Base-by-base conservation (phyloP, 257 asterid species). In the Plantago ovata region DNA sequence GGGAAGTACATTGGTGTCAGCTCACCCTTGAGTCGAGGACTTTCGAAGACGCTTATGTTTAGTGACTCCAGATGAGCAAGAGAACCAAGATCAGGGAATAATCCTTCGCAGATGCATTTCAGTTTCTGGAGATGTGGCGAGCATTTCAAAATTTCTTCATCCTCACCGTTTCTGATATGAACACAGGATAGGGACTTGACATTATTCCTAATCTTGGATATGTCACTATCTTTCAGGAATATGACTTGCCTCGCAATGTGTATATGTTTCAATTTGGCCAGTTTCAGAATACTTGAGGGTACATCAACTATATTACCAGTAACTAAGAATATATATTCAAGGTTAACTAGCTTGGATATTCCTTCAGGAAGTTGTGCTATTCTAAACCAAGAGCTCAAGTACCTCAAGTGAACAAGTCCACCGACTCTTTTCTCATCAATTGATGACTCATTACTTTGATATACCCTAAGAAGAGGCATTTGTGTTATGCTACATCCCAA, bases 251-350 rank as follows among this genome's bases (percentile, higher is more conserved):
- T 5, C 7, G 7, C 10, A n/a, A 61, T 45, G 52, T 18, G 67
- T 13, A 68, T 10, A 43, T 68, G 60, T 39, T 48, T 60, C 57
- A 68, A 39, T 38, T 53, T 61, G 7, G 6, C 44, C 62, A 68
- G 24, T 13, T 36, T 36, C 51, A 50, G 38, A 14, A 68, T 18
- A 16, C 7, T 13, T 10, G 16, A 19, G 60, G 68, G 58, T 42
- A 61, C 16, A 13, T 41, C 12, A 38, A 60, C 36, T 21, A 16
- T 14, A 1, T 24, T 7, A 14, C 12, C 9, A 22, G 63, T 58
- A 9, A 43, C 15, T 16, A 52, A 4, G 8, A n/a, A 22, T 22
- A 68, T 44, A 53, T 45, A 58, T 60, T 67, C 61, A 0, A 67
- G 60, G 52, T 67, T 67, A 14, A 19, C 13, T 2, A 61, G 46